These are phyloP conservation scores for Podaxis sp. DNA, from an alignment of 768 basidiomycete species.

Conservation along the genomic window DNA sequence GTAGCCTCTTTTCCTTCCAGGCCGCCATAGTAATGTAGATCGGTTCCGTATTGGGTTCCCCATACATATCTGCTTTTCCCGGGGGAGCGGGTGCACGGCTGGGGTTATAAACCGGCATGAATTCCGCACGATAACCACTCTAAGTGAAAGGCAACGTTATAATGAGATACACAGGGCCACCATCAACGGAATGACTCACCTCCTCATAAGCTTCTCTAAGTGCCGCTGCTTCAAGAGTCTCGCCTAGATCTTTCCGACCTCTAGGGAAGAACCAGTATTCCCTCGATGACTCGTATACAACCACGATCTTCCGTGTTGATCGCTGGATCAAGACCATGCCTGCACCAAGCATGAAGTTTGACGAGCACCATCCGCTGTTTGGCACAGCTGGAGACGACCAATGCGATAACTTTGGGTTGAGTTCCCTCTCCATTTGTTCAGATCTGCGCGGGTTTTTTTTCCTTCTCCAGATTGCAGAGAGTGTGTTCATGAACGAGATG, in stretches of 20 bases:
- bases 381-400: conserved; percentile 43
- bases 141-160: conserved; percentile 18
- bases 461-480: not conserved
- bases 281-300: conserved; percentile 40
- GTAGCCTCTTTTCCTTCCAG: conserved; percentile 25
- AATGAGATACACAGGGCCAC: not conserved
- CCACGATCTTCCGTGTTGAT: conserved; percentile 51
- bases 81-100: conserved; percentile 43
- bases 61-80: conserved; percentile 7
- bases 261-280: conserved; percentile 60
- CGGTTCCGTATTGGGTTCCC: conserved; percentile 39
- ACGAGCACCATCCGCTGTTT: conserved; percentile 44
- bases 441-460: not conserved
- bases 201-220: conserved; percentile 70
- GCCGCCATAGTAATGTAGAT: conserved; percentile 37
- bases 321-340: conserved; percentile 67
- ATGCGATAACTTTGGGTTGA: conserved; percentile 27
- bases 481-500: not conserved
- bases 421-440: not conserved
- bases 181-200: conserved; percentile 33
- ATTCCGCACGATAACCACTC: conserved; percentile 50
- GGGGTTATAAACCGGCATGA: conserved; percentile 45
- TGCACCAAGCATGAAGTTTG: conserved; percentile 57
- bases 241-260: conserved; percentile 67
- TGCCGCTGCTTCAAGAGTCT: conserved; percentile 58